Base-by-base conservation (phyloP, 2,329 filamentous ascomycete genomes). In the Clarireedia homoeocarpa region DNA sequence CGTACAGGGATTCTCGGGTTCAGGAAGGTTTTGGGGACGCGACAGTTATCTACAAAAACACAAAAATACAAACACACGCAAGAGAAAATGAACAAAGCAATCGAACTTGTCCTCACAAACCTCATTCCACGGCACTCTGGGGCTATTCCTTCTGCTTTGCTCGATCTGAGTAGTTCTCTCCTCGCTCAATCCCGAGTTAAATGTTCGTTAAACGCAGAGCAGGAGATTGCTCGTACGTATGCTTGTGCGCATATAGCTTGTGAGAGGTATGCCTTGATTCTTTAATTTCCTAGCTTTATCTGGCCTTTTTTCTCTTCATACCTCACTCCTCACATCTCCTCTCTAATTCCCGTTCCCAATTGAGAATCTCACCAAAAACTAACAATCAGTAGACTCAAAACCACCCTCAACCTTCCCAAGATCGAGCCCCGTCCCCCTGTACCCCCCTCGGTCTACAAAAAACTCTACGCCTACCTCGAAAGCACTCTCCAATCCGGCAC, bases 191-290 rank as follows among this genome's bases (percentile, higher is more conserved):
- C 90, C 12, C 83, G 89, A 36, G 83, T 84, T 67, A 85, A 84
- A 65, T 89, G 89, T 50, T 85, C 83, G 66, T 76, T 96, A 53
- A 95, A 91, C 69, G 79, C 84, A 3, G 89, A 95, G 55, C 91
- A 96, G 70, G 91, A 96, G 70, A 84, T 94, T 61, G 89, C 86
- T n/a, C 81, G 91, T 20, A 79, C 82, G 4, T 94, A 94, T 70
- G 88, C 86, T 4, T 96, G 91, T 69, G 88, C 89, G 14, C 86
- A 96, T 71, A 81, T 99, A 58, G 94, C 94, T 20, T 97, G 91
- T 68, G 89, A 92, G 64, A 82, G 89, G 88, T 89, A 73, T 20
- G 46, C 64, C 49, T 23, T 26, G 36, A 49, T 17, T 23, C 42
- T 49, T 49, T 53, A 1, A 6, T 26, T 30, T 5, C 9, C 6